A percentile compares a stretch with the other conserved stretches of the same genome.
Conservation (phyloP, 2,329 filamentous ascomycete genomes). For the Dryadomyces quercus-mongolicae region DNA sequence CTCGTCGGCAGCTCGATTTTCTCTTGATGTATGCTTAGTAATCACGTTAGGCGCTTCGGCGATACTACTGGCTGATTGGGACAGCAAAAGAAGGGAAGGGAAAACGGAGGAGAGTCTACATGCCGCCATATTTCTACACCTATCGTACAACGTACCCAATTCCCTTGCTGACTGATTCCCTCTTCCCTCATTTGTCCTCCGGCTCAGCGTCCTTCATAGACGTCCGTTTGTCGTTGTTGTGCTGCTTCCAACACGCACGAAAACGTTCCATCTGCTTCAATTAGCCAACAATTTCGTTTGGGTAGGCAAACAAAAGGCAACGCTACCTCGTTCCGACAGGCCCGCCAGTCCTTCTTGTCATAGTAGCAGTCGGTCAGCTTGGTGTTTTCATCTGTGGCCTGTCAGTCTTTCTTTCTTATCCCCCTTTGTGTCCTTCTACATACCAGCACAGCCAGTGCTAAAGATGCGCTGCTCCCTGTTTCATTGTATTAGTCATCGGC, state of each 20-base stretch:
- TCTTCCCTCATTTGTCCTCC: slow-evolving; percentile 2
- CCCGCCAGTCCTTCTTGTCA: slow-evolving; percentile 91
- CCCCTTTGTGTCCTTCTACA: neutral
- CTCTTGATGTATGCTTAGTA: no score
- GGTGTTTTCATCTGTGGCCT: slow-evolving; percentile 61
- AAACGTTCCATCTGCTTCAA: slow-evolving; percentile 73
- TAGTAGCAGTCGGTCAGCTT: slow-evolving; percentile 93
- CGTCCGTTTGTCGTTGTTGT: slow-evolving; percentile 78
- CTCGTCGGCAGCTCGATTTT: no score
- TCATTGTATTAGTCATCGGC: slow-evolving; percentile 14
- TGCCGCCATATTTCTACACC: neutral
- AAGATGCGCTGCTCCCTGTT: slow-evolving; percentile 93
- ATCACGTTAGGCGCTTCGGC: no score
- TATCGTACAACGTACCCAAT: neutral
- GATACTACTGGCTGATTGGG: no score
- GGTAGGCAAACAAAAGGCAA: neutral
- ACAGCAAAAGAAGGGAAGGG: no score
- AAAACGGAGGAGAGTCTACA: neutral
- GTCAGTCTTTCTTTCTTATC: neutral
- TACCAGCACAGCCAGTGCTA: slow-evolving; percentile 88
- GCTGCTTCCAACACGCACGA: slow-evolving; percentile 78
- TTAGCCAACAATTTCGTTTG: neutral
- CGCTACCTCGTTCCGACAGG: slow-evolving; percentile 73
- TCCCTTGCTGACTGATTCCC: no score
- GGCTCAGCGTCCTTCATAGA: slow-evolving; percentile 51